phyloP scores from a whole-genome alignment of 2,329 filamentous ascomycete species.

The Xylariaceae sp. region DNA sequence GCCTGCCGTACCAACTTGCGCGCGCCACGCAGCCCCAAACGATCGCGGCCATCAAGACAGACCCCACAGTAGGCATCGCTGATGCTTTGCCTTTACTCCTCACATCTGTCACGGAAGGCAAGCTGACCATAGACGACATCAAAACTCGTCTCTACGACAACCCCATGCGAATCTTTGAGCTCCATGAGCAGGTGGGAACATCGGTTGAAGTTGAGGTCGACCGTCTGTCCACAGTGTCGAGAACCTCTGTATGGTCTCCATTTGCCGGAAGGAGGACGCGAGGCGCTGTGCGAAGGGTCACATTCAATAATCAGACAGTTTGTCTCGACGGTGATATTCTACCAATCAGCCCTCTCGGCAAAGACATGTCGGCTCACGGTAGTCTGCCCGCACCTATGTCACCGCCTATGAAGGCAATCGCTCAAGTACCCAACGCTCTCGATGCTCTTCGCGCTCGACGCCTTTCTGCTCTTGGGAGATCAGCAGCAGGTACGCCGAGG shows the following conservation, averaged over 20 bases:
- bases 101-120: slow-evolving; percentile 74
- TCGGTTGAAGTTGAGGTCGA: slow-evolving; percentile 77
- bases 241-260: slow-evolving; percentile 65
- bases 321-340: slow-evolving; percentile 72
- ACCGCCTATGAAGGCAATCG: slow-evolving; percentile 59
- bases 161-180: slow-evolving; percentile 78
- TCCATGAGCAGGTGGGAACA: slow-evolving; percentile 76
- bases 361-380: slow-evolving; percentile 74
- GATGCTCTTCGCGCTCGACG: slow-evolving; percentile 41
- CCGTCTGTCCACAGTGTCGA: slow-evolving; percentile 64
- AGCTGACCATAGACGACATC: slow-evolving; percentile 73
- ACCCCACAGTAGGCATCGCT: slow-evolving; percentile 67
- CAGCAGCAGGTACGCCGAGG: slow-evolving; percentile 31
- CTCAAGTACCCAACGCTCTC: slow-evolving; percentile 39
- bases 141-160: slow-evolving; percentile 73
- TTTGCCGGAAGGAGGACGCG: slow-evolving; percentile 70
- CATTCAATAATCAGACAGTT: slow-evolving; percentile 73
- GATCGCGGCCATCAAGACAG: slow-evolving; percentile 48
- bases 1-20: slow-evolving; percentile 76
- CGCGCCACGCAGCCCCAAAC: slow-evolving; percentile 45
- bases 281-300: slow-evolving; percentile 73
- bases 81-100: slow-evolving; percentile 75
- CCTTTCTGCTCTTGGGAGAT: slow-evolving; percentile 37
- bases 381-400: slow-evolving; percentile 54
- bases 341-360: slow-evolving; percentile 60